phyloP scores from a whole-genome alignment of 371 early-diverging fungal genomes.

The Rhizopus sp. region DNA sequence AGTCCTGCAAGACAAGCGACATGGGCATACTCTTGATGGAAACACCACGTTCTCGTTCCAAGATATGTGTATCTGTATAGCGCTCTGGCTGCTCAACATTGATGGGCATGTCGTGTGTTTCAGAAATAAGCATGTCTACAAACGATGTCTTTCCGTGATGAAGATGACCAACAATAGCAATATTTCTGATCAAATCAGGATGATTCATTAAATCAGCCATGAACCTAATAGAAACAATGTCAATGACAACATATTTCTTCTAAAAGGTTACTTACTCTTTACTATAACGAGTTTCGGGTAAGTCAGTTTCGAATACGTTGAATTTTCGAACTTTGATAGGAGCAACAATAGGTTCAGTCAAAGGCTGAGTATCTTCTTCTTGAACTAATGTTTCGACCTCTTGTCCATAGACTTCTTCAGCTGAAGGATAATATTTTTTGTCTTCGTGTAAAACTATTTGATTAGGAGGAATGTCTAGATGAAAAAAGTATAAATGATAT shows the following conservation, averaged over 20 bases:
- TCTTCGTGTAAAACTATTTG: slow-evolving; percentile 96
- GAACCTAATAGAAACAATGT: slow-evolving; percentile 1
- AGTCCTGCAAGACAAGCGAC: slow-evolving; percentile 84
- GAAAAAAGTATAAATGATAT: not conserved
- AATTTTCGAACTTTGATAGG: slow-evolving; percentile 88
- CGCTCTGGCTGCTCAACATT: slow-evolving; percentile 70
- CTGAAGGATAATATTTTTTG: slow-evolving; percentile 96
- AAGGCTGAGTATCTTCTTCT: slow-evolving; percentile 97
- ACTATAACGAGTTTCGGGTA: slow-evolving; percentile 82
- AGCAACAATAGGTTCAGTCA: slow-evolving; percentile 93
- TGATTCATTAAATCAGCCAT: slow-evolving; percentile 36
- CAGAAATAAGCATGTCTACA: slow-evolving; percentile 88
- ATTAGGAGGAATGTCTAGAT: slow-evolving; percentile 62
- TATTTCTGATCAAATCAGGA: slow-evolving; percentile 64
- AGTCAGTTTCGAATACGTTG: slow-evolving; percentile 79
- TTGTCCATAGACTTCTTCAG: slow-evolving; percentile 95
- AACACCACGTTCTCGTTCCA: slow-evolving; percentile 91
- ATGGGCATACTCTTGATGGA: slow-evolving; percentile 95
- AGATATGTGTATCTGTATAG: slow-evolving; percentile 90
- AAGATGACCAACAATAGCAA: slow-evolving; percentile 93
- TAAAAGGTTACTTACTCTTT: slow-evolving; percentile 67
- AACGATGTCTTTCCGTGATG: slow-evolving; percentile 97
- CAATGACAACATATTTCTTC: not conserved
- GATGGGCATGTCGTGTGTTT: slow-evolving; percentile 77
- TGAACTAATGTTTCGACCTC: slow-evolving; percentile 96